A percentile compares a stretch with the other conserved stretches of the same genome.
phyloP scores from a whole-genome alignment of 148 eudicot species.

The Nepenthes gracilis region DNA sequence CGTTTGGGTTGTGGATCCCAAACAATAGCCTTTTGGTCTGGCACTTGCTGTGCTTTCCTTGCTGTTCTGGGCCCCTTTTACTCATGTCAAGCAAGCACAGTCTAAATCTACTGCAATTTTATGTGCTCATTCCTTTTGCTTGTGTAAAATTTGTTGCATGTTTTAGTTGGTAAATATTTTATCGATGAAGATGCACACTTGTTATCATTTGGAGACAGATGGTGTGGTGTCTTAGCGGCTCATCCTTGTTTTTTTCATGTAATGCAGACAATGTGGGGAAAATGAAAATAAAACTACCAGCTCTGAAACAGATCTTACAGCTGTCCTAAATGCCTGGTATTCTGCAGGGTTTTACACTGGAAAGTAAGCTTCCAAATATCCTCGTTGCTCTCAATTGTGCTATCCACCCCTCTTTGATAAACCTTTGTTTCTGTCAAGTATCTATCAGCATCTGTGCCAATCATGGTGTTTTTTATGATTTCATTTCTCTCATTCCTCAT shows the following conservation, averaged over 20 bases:
- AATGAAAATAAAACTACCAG: constrained; percentile 14
- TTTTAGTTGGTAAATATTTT: too few species aligned
- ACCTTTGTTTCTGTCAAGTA: neutral
- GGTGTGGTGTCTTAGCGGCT: neutral
- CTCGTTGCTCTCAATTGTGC: neutral
- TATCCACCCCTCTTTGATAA: neutral
- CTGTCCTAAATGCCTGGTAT: constrained; percentile 79
- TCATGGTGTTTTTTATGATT: too few species aligned
- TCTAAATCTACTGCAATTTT: too few species aligned
- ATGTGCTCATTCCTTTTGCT: too few species aligned
- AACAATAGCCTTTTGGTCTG: too few species aligned
- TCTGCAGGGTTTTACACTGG: constrained; percentile 88
- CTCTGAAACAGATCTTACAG: constrained; percentile 50
- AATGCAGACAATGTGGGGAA: constrained; percentile 28
- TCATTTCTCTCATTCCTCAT: too few species aligned
- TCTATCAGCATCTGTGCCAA: neutral
- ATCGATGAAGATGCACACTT: too few species aligned
- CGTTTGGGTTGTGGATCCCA: too few species aligned
- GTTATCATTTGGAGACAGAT: too few species aligned
- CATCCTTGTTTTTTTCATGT: constrained; percentile 2
- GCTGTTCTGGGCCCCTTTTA: neutral
- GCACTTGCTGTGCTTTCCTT: too few species aligned
- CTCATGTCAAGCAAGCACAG: neutral
- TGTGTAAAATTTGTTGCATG: too few species aligned
- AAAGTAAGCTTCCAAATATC: constrained; percentile 48